Percentiles rank a stretch among this genome's conserved stretches.
Evolutionary conservation across 306 rosid species (phyloP).

Genomic region (Ceratonia siliqua): DNA sequence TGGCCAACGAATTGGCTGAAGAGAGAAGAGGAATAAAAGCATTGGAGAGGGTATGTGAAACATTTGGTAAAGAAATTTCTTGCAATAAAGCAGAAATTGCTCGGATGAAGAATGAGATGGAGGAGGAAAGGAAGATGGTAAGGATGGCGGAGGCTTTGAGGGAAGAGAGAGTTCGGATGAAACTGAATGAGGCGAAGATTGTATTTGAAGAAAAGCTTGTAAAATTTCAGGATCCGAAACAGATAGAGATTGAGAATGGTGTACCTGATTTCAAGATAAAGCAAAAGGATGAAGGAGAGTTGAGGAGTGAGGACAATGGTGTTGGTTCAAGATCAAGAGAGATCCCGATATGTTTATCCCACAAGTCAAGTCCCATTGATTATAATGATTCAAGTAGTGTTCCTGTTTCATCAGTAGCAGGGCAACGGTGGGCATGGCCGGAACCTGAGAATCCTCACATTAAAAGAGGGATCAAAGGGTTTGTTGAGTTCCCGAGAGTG

Average conservation of each 20-base stretch:
- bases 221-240: constrained; percentile 33
- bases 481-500: constrained; percentile 62
- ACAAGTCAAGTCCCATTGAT: neutral
- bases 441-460: constrained; percentile 64
- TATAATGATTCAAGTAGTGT: neutral
- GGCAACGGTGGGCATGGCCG: constrained; percentile 34
- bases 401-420: constrained; percentile 20
- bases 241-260: neutral
- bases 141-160: constrained; percentile 53
- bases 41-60: constrained; percentile 46
- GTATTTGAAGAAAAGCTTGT: constrained; percentile 47
- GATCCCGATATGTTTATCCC: no score
- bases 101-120: constrained; percentile 48
- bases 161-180: constrained; percentile 68
- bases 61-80: constrained; percentile 45
- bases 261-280: constrained; percentile 9
- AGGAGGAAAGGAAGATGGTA: constrained; percentile 62
- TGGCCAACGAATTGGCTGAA: constrained; percentile 40
- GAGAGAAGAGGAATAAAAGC: constrained; percentile 52
- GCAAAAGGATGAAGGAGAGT: constrained; percentile 7
- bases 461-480: constrained; percentile 65
- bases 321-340: no score
- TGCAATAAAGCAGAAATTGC: constrained; percentile 35
- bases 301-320: neutral
- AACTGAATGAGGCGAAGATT: constrained; percentile 54